Percentiles rank a stretch among this genome's conserved stretches.
Evolutionary conservation across 2,329 filamentous ascomycete genomes (phyloP).

Genomic region (Aaosphaeria pasadenensis): DNA sequence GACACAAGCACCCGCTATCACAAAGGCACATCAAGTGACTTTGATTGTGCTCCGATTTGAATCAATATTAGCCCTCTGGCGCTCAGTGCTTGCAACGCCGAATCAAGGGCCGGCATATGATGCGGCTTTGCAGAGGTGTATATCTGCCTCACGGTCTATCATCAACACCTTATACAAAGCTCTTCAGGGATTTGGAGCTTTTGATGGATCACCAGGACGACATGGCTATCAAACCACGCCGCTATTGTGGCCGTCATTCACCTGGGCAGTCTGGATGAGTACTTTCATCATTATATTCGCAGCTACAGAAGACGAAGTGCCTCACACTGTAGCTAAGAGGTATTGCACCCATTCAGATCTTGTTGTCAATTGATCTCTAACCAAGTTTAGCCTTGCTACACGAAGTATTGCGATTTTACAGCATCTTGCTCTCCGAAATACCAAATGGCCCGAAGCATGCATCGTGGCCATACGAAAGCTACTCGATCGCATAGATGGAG

Average conservation of each 20-base stretch:
- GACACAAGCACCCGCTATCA: constrained; percentile 7
- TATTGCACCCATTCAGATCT: constrained; percentile 1
- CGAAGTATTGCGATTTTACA: constrained; percentile 8
- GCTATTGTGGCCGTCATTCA: constrained; percentile 24
- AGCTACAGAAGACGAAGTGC: constrained; percentile 16
- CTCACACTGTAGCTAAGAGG: constrained; percentile 12
- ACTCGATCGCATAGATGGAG: constrained; percentile 8
- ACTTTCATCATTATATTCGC: constrained; percentile 19
- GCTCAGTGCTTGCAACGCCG: constrained; percentile 18
- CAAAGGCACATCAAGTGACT: constrained; percentile 19
- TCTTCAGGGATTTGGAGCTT: constrained; percentile 17
- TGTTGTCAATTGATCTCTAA: not conserved
- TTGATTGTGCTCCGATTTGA: constrained; percentile 22
- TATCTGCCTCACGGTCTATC: constrained; percentile 20
- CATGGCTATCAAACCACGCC: constrained; percentile 17
- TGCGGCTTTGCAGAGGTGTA: constrained; percentile 18
- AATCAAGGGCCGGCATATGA: constrained; percentile 18
- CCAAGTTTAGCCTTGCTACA: not conserved
- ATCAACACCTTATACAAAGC: constrained; percentile 22
- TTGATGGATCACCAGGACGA: constrained; percentile 19
- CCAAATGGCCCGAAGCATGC: constrained; percentile 23
- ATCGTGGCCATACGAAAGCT: constrained; percentile 20
- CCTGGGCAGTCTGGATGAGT: constrained; percentile 26
- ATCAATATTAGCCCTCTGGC: constrained; percentile 17
- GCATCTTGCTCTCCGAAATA: constrained; percentile 20